phyloP scores from a whole-genome alignment of 371 early-diverging fungal species.

The Syncephalastrum monosporum region DNA sequence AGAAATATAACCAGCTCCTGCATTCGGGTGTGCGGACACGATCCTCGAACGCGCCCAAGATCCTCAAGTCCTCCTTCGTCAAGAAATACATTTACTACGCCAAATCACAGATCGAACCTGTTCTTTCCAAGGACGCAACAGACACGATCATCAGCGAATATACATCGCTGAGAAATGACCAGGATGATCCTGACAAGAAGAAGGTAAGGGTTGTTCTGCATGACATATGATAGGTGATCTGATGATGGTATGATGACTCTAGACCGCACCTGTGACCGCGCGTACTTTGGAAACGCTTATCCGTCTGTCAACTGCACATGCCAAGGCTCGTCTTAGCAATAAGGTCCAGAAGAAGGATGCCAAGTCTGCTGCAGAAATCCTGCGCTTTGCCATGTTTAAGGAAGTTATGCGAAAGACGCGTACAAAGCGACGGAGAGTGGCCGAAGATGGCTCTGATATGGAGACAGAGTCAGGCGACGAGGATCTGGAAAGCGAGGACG shows the following conservation, averaged over 20 bases:
- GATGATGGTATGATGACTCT: background rate
- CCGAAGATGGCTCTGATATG: constrained; percentile 29
- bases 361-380: constrained; percentile 78
- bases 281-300: constrained; percentile 99
- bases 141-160: constrained; percentile 81
- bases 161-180: constrained; percentile 69
- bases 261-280: constrained; percentile 91
- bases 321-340: constrained; percentile 90
- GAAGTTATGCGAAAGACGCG: constrained; percentile 68
- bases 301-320: constrained; percentile 98
- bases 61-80: constrained; percentile 74
- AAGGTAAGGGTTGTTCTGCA: constrained; percentile 31
- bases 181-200: constrained; percentile 58
- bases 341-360: constrained; percentile 88
- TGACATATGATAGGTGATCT: too few species aligned
- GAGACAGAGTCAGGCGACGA: constrained; percentile 30
- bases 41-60: constrained; percentile 38
- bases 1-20: constrained; percentile 76
- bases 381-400: constrained; percentile 92
- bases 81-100: constrained; percentile 88
- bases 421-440: constrained; percentile 49
- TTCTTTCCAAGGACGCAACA: constrained; percentile 69
- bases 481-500: constrained; percentile 23
- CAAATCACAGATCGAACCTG: constrained; percentile 71
- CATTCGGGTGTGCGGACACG: constrained; percentile 51